Conservation (phyloP, 2,329 filamentous ascomycete genomes). For the Stylonectria norvegica region DNA sequence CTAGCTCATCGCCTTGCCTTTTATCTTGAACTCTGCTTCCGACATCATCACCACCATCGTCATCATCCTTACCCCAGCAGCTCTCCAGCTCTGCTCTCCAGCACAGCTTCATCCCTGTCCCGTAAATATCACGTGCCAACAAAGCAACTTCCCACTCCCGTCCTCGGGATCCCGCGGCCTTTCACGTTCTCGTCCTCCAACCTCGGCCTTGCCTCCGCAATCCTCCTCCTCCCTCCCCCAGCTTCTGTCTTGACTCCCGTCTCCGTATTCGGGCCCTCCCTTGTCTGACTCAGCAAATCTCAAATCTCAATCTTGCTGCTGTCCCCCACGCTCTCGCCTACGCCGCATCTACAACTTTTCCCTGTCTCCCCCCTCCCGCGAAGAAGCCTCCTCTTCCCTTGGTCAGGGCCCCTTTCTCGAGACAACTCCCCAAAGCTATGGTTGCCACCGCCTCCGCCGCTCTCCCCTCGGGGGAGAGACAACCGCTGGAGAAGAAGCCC, state of each 20-base stretch:
- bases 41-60: too few relatives aligned
- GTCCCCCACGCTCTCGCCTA: conserved; percentile 5
- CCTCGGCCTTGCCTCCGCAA: conserved; percentile 20
- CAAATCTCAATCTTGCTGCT: too few relatives aligned
- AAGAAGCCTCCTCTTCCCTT: conserved; percentile 93
- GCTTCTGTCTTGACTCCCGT: conserved; percentile 10
- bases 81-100: too few relatives aligned
- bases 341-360: conserved; percentile 1
- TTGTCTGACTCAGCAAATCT: conserved; percentile 20
- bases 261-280: conserved; percentile 14
- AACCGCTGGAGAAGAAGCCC: conserved; percentile 97
- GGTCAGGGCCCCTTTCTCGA: conserved; percentile 80
- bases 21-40: too few relatives aligned
- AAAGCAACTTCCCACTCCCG: too few relatives aligned
- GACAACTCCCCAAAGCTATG: conserved; percentile 58
- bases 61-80: too few relatives aligned
- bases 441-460: conserved; percentile 55
- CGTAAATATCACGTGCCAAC: conserved; percentile 17
- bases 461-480: conserved; percentile 47
- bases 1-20: too few relatives aligned
- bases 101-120: too few relatives aligned
- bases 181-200: conserved; percentile 11
- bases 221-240: conserved; percentile 1
- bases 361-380: conserved; percentile 42
- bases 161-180: conserved; percentile 2